phyloP scores from a whole-genome alignment of 257 asterid species.

The Primulina eburnea region DNA sequence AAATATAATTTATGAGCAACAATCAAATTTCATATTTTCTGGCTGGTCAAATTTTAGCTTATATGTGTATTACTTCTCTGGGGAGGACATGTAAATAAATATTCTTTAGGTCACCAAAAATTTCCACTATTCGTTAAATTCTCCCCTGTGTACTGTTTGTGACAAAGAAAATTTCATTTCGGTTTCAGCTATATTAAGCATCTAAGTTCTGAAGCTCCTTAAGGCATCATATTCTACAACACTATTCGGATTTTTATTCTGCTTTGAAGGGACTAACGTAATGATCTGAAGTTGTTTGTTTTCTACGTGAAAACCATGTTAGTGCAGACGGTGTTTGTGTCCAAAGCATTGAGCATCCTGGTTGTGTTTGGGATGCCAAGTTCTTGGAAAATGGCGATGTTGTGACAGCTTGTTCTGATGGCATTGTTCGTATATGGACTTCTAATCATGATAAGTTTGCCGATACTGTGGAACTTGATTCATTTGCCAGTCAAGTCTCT shows the following conservation, averaged over 20 bases:
- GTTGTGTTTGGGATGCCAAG: conserved; percentile 98
- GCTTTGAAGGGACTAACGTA: conserved; percentile 12
- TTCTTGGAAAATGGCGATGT: conserved; percentile 87
- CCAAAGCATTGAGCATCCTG: conserved; percentile 96
- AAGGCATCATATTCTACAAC: not conserved
- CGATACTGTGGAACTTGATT: conserved; percentile 63
- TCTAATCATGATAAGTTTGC: conserved; percentile 61
- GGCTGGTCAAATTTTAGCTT: not conserved
- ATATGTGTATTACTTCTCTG: not conserved
- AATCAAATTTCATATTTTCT: not conserved
- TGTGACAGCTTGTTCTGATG: conserved; percentile 97
- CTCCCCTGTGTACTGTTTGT: not conserved
- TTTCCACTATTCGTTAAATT: too few species aligned
- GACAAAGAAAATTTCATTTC: conserved; percentile 24
- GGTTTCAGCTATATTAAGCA: conserved; percentile 12
- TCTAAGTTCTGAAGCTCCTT: not conserved
- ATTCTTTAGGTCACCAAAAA: not conserved
- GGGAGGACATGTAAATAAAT: not conserved
- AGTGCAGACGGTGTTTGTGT: conserved; percentile 89
- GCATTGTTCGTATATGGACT: conserved; percentile 93
- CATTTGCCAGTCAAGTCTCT: conserved; percentile 59
- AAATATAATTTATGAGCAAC: conserved; percentile 9
- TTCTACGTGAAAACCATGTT: conserved; percentile 24
- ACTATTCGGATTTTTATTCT: conserved; percentile 7
- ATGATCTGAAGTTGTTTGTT: conserved; percentile 17